Percentiles rank a stretch among this genome's conserved stretches.
Evolutionary conservation across 179 eudicot species (phyloP).

Genomic region (Heliamphora pulchella): DNA sequence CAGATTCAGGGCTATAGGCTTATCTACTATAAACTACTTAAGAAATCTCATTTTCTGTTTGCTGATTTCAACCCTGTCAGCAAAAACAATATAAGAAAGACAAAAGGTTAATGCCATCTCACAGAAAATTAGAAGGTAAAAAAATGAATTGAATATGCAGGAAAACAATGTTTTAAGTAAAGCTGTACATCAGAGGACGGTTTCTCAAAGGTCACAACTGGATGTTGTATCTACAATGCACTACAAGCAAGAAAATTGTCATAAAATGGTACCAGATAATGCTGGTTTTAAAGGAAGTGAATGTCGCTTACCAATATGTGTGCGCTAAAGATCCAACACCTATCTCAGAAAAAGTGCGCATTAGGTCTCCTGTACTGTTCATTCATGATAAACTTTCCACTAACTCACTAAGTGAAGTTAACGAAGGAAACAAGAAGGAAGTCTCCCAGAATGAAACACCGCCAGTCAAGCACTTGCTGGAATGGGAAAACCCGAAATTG

Average conservation of each 20-base stretch:
- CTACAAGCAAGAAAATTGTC: slow-evolving; percentile 21
- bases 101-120: background rate
- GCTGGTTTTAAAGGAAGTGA: slow-evolving; percentile 8
- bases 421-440: slow-evolving; percentile 74
- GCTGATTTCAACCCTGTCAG: slow-evolving; percentile 51
- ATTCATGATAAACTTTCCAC: slow-evolving; percentile 34
- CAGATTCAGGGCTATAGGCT: slow-evolving; percentile 26
- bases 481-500: slow-evolving; percentile 41
- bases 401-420: slow-evolving; percentile 91
- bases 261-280: background rate
- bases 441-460: slow-evolving; percentile 63
- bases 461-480: slow-evolving; percentile 84
- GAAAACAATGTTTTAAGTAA: background rate
- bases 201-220: slow-evolving; percentile 32
- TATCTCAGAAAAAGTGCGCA: slow-evolving; percentile 47
- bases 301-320: slow-evolving; percentile 53
- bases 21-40: slow-evolving; percentile 40
- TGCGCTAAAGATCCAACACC: slow-evolving; percentile 51
- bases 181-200: slow-evolving; percentile 21
- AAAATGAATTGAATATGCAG: background rate
- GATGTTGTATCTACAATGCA: slow-evolving; percentile 43
- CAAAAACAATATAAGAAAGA: slow-evolving; percentile 15
- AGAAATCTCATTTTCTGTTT: slow-evolving; percentile 31
- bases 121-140: background rate
- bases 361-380: slow-evolving; percentile 53